Evolutionary conservation across 805 yeast genomes (phyloP), one percentile per base, ranked within the genome.

Genomic region (Candida germanica): DNA sequence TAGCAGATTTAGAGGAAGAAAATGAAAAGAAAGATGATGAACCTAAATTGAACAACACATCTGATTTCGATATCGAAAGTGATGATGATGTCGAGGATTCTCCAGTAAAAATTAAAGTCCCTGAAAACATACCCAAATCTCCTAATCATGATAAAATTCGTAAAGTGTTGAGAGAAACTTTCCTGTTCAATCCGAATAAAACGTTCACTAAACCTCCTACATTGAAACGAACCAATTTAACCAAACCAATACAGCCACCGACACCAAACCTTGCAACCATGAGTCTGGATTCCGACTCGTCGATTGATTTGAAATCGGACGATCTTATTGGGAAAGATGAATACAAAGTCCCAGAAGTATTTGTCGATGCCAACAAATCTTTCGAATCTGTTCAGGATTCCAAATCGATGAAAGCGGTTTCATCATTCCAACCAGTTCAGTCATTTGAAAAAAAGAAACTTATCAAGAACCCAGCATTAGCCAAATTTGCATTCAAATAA

Each of bases 1-100:
- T 44, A 13, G 47, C 35, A 2, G 46, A 35, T 11, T 34, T 53
- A 20, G 48, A 52, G 3, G 57, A 50, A 31, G 41, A 46, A 12
- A 52, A 44, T 14, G 44, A 42, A 6, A n/a, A 14, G 10, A 6
- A 5, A 33, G 18, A 25, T 16, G 11, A 13, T 26, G 12, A 22
- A 30, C 12, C 39, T 26, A 14, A 32, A 29, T 27, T 38, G 35
- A 24, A 20, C 23, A 20, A 10, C 10, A 20, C 23, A 7, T 20
- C 24, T n/a, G 50, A 40, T 12, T 52, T 33, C 31, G 56, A 45
- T 7, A 46, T 55, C 13, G 61, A 56, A 14, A 59, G 54, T 6
- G 53, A 55, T 19, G 64, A 59, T 25, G 62, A 64, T 28, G 68
- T 66, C 7, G 73, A 66, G 35, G 71, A 66, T 40, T 65, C 72